Evolutionary conservation across 169 alveolate species (phyloP).

Genomic region (Cryptosporidium meleagridis): DNA sequence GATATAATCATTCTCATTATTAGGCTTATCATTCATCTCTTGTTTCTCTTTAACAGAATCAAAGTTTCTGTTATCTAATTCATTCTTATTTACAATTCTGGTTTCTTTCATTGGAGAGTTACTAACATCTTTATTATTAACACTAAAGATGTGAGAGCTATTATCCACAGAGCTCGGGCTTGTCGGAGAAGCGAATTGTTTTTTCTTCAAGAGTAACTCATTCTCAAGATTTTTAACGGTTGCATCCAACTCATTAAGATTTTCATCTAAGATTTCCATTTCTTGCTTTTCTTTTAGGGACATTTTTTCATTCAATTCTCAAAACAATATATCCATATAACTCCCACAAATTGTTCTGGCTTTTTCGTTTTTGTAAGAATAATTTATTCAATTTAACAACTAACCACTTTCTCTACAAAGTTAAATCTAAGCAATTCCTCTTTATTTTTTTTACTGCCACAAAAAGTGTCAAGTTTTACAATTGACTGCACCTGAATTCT

Average conservation of each 20-base stretch:
- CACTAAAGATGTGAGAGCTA: no score
- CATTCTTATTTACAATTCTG: background rate
- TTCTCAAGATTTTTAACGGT: slow-evolving; percentile 44
- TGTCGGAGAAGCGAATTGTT: background rate
- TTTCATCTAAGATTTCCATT: slow-evolving; percentile 38
- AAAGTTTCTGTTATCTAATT: background rate
- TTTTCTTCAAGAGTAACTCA: slow-evolving; percentile 17
- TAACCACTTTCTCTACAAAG: background rate
- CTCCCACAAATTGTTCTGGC: background rate
- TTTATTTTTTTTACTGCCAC: background rate
- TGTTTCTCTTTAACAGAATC: background rate
- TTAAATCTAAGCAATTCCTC: background rate
- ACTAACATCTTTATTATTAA: background rate
- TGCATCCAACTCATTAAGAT: slow-evolving; percentile 22
- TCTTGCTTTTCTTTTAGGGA: background rate
- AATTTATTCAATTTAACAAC: background rate
- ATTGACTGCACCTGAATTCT: background rate
- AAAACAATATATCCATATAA: background rate
- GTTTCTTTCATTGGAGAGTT: slow-evolving; percentile 16
- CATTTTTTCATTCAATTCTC: background rate
- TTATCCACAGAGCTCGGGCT: background rate
- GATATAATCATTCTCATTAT: background rate
- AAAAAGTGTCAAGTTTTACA: background rate
- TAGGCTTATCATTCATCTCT: background rate
- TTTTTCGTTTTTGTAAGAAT: background rate